Evolutionary conservation across 768 basidiomycete genomes (phyloP), one percentile per base, ranked within the genome.

Genomic region (Gautieria morchelliformis): DNA sequence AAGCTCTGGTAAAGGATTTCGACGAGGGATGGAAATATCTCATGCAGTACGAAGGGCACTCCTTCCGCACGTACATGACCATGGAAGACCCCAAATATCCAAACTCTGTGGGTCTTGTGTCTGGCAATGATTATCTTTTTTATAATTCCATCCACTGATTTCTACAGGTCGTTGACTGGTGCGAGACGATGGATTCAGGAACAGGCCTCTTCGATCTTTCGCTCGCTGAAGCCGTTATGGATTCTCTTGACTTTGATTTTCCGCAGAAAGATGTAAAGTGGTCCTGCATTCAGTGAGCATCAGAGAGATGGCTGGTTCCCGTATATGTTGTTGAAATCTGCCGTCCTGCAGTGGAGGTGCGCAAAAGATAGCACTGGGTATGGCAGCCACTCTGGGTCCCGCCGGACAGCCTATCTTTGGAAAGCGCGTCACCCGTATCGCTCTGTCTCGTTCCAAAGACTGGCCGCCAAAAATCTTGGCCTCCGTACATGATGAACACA

Each of bases 1-100:
- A 58, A n/a, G 51, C 57, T 6, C 42, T 72, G 10, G 41, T 63
- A n/a, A 50, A 64, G 8, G 68, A 71, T 58, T 11, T 71, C n/a
- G 40, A 41, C 14, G 45, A 61, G 27, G 68, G 66, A 20, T 69
- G 67, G 68, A 59, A 63, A 37, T 30, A 63, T n/a, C 47, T 68
- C 24, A 66, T 66, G 62, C 47, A 46, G 42, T 51, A 58, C 35
- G 66, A 69, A 52, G 41, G 61, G 8, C 59, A 61, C 37, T 68
- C 68, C 14, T 66, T 60, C 27, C 61, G 66, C 6, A 47, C 61
- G 4, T 68, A 63, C 60, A 52, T 68, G 40, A 53, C 62, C 62
- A 3, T 41, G 14, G n/a, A 41, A 41, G 3, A 41, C n/a, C 40
- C 27, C 27, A 27, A 27, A 27, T 27, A 27, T 27, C 27, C 27